A percentile compares a stretch with the other conserved stretches of the same genome.
Evolutionary conservation across 129 eudicot species (phyloP).

Genomic region (Artemisia argyi): DNA sequence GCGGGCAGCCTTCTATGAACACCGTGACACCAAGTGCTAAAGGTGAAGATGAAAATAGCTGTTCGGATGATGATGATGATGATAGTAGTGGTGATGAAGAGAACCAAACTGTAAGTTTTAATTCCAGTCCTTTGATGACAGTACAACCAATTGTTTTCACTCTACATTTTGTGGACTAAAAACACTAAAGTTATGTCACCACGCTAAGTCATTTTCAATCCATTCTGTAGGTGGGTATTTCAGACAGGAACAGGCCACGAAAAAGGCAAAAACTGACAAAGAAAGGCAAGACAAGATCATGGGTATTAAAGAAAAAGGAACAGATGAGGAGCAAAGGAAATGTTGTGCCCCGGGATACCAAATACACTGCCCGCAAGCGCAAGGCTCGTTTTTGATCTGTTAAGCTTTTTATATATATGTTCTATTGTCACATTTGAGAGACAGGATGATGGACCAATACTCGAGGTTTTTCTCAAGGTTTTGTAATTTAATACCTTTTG

Average conservation of each 20-base stretch:
- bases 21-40: constrained; percentile 58
- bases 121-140: no score
- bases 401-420: background rate
- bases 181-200: background rate
- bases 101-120: constrained; percentile 55
- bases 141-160: background rate
- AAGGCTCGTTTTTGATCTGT: constrained; percentile 69
- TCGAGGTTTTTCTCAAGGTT: no score
- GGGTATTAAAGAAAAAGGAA: constrained; percentile 83
- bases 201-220: background rate
- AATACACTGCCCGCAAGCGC: constrained; percentile 90
- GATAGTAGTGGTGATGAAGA: constrained; percentile 79
- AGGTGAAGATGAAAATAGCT: constrained; percentile 69
- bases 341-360: constrained; percentile 72
- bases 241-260: constrained; percentile 87
- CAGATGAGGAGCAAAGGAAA: constrained; percentile 82
- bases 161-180: background rate
- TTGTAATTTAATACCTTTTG: constrained; percentile 12
- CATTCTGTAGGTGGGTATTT: constrained; percentile 56
- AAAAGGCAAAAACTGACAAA: constrained; percentile 67
- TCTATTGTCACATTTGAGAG: constrained; percentile 5
- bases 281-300: constrained; percentile 74
- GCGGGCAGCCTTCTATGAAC: constrained; percentile 81
- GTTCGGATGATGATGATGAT: constrained; percentile 82
- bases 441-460: background rate